phyloP scores from a whole-genome alignment of 106 monocot species.

The Phalaenopsis aphrodite region DNA sequence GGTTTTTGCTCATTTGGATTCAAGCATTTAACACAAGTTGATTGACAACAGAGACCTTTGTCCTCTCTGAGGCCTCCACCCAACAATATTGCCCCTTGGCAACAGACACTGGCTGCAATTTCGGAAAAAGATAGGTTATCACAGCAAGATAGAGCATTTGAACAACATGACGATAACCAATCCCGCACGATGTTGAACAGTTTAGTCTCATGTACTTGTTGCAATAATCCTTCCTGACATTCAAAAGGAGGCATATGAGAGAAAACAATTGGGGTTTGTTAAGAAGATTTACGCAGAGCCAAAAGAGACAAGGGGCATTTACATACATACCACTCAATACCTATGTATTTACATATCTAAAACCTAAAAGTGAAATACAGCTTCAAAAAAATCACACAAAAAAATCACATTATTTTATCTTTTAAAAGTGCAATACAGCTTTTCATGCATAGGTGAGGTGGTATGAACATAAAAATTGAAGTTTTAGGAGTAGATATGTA shows the following conservation, averaged over 20 bases:
- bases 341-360: too few relatives aligned
- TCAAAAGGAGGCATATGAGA: not conserved
- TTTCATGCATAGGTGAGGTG: too few relatives aligned
- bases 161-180: conserved; percentile 34
- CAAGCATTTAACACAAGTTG: conserved; percentile 49
- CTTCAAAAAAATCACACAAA: not conserved
- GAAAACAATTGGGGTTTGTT: conserved; percentile 1
- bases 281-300: not conserved
- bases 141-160: conserved; percentile 15
- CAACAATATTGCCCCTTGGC: conserved; percentile 65
- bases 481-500: too few relatives aligned
- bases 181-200: conserved; percentile 59
- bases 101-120: conserved; percentile 68
- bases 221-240: conserved; percentile 67
- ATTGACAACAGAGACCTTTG: conserved; percentile 40
- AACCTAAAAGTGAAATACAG: too few relatives aligned
- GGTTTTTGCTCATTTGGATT: conserved; percentile 29
- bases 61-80: conserved; percentile 21
- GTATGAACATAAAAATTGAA: too few relatives aligned
- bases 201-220: conserved; percentile 60
- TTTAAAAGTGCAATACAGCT: too few relatives aligned
- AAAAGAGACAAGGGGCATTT: too few relatives aligned
- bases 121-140: conserved; percentile 37
- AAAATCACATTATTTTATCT: not conserved
- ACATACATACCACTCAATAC: too few relatives aligned